A percentile compares a stretch with the other conserved stretches of the same genome.
Evolutionary conservation across 805 yeast genomes (phyloP).

Genomic region (Ogataea chonburiensis): DNA sequence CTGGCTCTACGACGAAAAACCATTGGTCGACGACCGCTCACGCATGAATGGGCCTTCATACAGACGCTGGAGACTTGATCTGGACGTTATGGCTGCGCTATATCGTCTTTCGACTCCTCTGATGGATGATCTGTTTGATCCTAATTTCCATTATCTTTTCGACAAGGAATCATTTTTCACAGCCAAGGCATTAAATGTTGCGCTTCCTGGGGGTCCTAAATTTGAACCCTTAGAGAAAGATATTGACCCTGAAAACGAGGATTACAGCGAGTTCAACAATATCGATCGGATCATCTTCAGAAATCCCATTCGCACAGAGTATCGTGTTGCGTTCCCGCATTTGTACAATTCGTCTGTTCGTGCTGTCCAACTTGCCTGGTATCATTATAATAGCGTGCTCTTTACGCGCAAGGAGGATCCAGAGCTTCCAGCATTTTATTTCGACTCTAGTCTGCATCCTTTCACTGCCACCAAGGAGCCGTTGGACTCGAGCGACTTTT

Average conservation of each 20-base stretch:
- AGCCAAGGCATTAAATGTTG: conserved; percentile 83
- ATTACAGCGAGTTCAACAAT: conserved; percentile 86
- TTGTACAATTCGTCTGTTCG: conserved; percentile 77
- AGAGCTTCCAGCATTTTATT: conserved; percentile 54
- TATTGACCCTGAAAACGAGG: conserved; percentile 61
- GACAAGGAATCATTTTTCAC: conserved; percentile 80
- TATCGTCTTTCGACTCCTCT: conserved; percentile 72
- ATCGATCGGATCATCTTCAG: conserved; percentile 85
- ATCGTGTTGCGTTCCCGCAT: conserved; percentile 82
- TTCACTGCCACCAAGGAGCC: conserved; percentile 36
- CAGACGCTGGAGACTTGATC: conserved; percentile 62
- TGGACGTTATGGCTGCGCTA: conserved; percentile 61
- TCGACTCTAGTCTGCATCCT: conserved; percentile 55
- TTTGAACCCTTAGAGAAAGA: conserved; percentile 83
- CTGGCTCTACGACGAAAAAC: conserved; percentile 81
- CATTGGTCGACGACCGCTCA: conserved; percentile 55
- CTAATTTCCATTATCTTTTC: conserved; percentile 67
- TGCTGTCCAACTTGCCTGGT: conserved; percentile 59
- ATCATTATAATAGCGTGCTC: conserved; percentile 61
- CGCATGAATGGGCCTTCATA: conserved; percentile 78
- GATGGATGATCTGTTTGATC: conserved; percentile 53
- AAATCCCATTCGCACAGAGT: conserved; percentile 73
- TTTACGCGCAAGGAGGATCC: conserved; percentile 47
- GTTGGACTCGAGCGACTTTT: conserved; percentile 27
- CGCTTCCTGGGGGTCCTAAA: conserved; percentile 94